Conservation (phyloP, 805 yeast species). For the Ogataea saltuana region DNA sequence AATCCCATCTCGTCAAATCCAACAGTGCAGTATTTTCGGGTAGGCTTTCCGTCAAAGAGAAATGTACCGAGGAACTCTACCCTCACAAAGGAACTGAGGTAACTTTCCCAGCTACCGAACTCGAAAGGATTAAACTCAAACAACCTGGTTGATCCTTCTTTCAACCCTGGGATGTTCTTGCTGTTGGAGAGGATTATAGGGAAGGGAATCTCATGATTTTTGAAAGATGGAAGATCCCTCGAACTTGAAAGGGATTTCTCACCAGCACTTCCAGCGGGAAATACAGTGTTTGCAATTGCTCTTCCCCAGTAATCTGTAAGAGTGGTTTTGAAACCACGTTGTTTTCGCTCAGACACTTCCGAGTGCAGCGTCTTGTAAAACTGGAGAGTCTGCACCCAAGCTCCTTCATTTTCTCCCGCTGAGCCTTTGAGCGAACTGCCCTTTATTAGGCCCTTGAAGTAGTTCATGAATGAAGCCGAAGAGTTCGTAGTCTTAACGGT, state of each 20-base stretch:
- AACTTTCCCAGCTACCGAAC: conserved; percentile 66
- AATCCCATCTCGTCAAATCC: conserved; percentile 63
- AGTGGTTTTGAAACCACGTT: conserved; percentile 54
- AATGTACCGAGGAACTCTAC: conserved; percentile 53
- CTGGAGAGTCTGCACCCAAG: conserved; percentile 33
- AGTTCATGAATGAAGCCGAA: conserved; percentile 13
- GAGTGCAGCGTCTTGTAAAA: conserved; percentile 55
- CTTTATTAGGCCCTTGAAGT: conserved; percentile 15
- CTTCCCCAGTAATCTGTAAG: conserved; percentile 72
- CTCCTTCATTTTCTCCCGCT: conserved; percentile 14
- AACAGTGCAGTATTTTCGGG: conserved; percentile 40
- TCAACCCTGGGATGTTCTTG: conserved; percentile 38
- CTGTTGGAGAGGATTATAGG: conserved; percentile 47
- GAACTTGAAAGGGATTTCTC: conserved; percentile 43
- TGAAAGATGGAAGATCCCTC: conserved; percentile 39
- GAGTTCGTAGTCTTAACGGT: conserved; percentile 17
- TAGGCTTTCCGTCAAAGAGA: conserved; percentile 45
- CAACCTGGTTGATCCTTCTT: conserved; percentile 42
- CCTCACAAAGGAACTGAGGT: conserved; percentile 48
- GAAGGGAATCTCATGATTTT: conserved; percentile 44
- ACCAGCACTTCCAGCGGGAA: conserved; percentile 36
- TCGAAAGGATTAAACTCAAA: conserved; percentile 67
- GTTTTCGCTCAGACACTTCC: conserved; percentile 53
- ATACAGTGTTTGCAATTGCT: conserved; percentile 52
- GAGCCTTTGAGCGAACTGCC: conserved; percentile 5